Evolutionary conservation across 2,329 filamentous ascomycete species (phyloP).

Genomic region (Sclerotinia trifoliorum): DNA sequence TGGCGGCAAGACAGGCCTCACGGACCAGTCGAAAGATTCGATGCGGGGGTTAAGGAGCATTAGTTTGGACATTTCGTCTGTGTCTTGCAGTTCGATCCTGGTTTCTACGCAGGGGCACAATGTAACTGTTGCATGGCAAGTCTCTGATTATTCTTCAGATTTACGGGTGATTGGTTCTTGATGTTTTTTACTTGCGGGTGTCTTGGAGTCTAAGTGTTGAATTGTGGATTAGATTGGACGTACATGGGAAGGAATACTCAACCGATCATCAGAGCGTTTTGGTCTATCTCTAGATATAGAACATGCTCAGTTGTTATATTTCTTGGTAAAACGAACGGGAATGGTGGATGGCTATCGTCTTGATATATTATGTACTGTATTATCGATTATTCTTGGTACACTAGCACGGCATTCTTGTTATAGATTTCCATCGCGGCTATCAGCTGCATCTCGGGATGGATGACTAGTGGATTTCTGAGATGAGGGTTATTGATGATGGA

Average conservation of each 20-base stretch:
- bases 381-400: no score
- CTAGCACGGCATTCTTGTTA: no score
- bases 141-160: constrained; percentile 5
- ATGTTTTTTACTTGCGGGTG: not conserved
- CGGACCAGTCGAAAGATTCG: constrained; percentile 12
- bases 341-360: no score
- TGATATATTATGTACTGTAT: no score
- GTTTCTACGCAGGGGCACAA: constrained; percentile 6
- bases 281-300: not conserved
- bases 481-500: no score
- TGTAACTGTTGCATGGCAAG: constrained; percentile 20
- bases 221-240: constrained; percentile 3
- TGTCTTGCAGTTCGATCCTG: not conserved
- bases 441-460: no score
- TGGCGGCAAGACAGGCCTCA: constrained; percentile 20
- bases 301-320: no score
- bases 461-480: no score
- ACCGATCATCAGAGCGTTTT: not conserved
- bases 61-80: not conserved
- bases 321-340: no score
- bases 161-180: constrained; percentile 2
- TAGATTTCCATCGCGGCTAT: no score
- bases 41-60: not conserved
- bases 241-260: not conserved
- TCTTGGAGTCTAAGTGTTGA: not conserved